These are phyloP conservation scores for Lignosus rhinocerotis DNA, from an alignment of 1,284 basidiomycete species.

Conservation along the genomic window DNA sequence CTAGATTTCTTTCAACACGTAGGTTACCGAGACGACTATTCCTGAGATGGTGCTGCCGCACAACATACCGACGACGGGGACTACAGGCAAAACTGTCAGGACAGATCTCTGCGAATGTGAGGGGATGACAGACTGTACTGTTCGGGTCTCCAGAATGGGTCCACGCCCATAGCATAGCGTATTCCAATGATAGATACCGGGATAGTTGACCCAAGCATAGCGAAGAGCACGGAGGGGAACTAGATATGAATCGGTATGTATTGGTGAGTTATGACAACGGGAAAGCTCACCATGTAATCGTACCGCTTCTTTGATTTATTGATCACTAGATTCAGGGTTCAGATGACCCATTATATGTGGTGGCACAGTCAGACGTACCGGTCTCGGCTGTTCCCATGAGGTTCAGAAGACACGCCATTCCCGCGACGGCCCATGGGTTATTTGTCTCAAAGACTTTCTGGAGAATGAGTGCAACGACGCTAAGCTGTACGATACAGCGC, in stretches of 20 bases:
- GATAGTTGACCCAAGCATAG: slow-evolving; percentile 75
- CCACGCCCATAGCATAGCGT: slow-evolving; percentile 74
- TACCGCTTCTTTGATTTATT: slow-evolving; percentile 80
- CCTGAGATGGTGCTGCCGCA: slow-evolving; percentile 79
- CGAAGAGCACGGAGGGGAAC: slow-evolving; percentile 70
- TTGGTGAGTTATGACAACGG: slow-evolving; percentile 2
- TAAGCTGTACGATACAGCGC: slow-evolving; percentile 77
- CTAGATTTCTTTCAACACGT: slow-evolving; percentile 67
- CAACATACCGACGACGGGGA: slow-evolving; percentile 87
- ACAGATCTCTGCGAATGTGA: slow-evolving; percentile 27
- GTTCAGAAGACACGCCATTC: slow-evolving; percentile 72
- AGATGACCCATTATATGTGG: background rate
- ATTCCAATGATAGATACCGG: slow-evolving; percentile 79
- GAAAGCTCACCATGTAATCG: slow-evolving; percentile 60
- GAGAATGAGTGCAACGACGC: slow-evolving; percentile 68
- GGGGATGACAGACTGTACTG: slow-evolving; percentile 62
- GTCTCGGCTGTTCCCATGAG: slow-evolving; percentile 70
- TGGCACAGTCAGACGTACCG: slow-evolving; percentile 39
- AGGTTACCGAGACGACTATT: slow-evolving; percentile 68
- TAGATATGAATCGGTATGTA: slow-evolving; percentile 29
- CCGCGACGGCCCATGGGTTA: slow-evolving; percentile 72
- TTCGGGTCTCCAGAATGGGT: slow-evolving; percentile 80
- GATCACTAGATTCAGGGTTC: slow-evolving; percentile 38
- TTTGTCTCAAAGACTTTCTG: slow-evolving; percentile 75
- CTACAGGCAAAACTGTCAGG: slow-evolving; percentile 53